Conservation (phyloP, 2,329 filamentous ascomycete genomes). For the Fusarium duplospermum region DNA sequence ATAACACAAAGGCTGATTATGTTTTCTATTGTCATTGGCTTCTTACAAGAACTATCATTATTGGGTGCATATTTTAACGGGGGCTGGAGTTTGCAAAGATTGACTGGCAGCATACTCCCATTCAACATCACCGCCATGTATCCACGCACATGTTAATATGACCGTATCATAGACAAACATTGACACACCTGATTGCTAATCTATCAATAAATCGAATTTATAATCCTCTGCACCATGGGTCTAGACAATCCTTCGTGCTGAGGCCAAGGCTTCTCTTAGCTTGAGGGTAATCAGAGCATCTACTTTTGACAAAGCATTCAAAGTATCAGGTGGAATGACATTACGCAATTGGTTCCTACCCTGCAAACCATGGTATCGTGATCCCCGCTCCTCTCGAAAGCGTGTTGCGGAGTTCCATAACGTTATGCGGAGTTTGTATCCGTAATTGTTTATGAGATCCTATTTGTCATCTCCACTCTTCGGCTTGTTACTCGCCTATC, state of each 20-base stretch:
- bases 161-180: rapidly evolving
- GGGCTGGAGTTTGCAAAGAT: neutral
- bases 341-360: neutral
- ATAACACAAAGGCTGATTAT: neutral
- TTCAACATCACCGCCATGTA: neutral
- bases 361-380: neutral
- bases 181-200: neutral
- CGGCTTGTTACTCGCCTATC: no score
- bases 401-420: neutral
- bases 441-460: neutral
- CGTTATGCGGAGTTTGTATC: neutral
- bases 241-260: neutral
- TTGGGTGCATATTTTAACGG: neutral
- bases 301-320: neutral
- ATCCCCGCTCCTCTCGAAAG: neutral
- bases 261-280: neutral
- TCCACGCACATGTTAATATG: neutral
- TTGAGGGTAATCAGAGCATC: neutral
- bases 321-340: no score
- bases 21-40: neutral
- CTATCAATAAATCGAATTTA: neutral
- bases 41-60: no score
- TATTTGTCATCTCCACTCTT: neutral
- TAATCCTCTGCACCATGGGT: neutral
- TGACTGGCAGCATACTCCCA: neutral